These are phyloP conservation scores for Penicillium sp. DNA, from an alignment of 2,329 filamentous ascomycete species.

Conservation along the genomic window DNA sequence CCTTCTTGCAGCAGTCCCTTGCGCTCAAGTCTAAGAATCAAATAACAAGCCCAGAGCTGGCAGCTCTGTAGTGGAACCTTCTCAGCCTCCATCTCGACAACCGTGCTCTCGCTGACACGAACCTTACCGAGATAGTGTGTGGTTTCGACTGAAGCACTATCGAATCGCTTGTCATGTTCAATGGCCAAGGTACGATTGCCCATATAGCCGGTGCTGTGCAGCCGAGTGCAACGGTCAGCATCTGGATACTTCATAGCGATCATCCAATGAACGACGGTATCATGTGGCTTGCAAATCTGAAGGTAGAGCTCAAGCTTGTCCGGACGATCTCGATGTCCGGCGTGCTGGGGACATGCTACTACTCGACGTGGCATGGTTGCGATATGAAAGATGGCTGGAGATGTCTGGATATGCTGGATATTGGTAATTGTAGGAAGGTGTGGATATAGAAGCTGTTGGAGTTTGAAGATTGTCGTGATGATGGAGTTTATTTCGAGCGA, in stretches of 20 bases:
- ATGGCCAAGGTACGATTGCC: not conserved
- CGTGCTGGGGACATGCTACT: not conserved
- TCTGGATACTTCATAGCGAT: not conserved
- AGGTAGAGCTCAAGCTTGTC: not conserved
- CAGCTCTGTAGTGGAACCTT: not conserved
- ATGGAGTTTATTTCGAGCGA: not conserved
- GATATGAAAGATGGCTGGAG: not conserved
- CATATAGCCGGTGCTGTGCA: not conserved
- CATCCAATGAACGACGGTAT: not conserved
- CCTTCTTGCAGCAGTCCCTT: not conserved
- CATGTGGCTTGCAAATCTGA: not conserved
- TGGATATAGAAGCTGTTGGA: not conserved
- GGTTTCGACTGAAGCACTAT: not conserved
- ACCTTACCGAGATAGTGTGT: not conserved
- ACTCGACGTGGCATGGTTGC: not conserved
- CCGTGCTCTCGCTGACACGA: not conserved
- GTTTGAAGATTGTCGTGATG: not conserved
- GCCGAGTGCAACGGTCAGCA: not conserved
- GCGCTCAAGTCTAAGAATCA: not conserved
- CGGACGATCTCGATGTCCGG: not conserved
- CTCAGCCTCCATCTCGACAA: not conserved
- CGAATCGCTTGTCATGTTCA: not conserved
- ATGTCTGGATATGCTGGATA: not conserved
- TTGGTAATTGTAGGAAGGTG: not conserved
- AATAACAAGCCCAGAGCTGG: slow-evolving; percentile 1